Evolutionary conservation across 2,329 filamentous ascomycete genomes (phyloP).

Genomic region (Bipolaris bicolor): DNA sequence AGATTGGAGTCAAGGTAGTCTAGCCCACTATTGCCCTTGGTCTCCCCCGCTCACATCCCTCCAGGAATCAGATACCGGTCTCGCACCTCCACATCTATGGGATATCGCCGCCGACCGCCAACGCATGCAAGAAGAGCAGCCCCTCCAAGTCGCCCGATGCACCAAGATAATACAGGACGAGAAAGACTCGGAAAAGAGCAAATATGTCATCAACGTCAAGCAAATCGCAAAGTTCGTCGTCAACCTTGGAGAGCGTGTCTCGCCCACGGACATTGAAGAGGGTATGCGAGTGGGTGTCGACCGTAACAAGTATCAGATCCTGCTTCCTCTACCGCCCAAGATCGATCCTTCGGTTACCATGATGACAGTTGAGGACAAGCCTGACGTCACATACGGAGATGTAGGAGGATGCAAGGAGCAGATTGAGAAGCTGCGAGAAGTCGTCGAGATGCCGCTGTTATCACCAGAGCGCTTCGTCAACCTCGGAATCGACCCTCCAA

Average conservation of each 20-base stretch:
- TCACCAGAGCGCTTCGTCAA: slow-evolving; percentile 97
- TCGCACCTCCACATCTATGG: slow-evolving; percentile 98
- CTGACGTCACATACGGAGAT: slow-evolving; percentile 97
- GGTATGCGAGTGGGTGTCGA: slow-evolving; percentile 99
- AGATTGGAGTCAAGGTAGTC: slow-evolving; percentile 69
- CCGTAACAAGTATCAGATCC: slow-evolving; percentile 98
- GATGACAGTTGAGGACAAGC: slow-evolving; percentile 99
- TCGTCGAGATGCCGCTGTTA: slow-evolving; percentile 96
- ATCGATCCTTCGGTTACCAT: slow-evolving; percentile 99
- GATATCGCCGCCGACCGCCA: slow-evolving; percentile 97
- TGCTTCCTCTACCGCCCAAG: slow-evolving; percentile 93
- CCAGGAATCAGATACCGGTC: slow-evolving; percentile 96
- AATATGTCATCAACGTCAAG: slow-evolving; percentile 99
- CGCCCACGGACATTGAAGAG: slow-evolving; percentile 98
- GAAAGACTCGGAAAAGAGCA: slow-evolving; percentile 95
- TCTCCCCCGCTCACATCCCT: slow-evolving; percentile 12
- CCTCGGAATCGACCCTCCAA: slow-evolving; percentile 98
- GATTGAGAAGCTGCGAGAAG: slow-evolving; percentile 97
- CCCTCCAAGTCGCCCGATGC: slow-evolving; percentile 94
- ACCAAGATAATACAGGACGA: slow-evolving; percentile 99
- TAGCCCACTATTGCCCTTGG: background rate
- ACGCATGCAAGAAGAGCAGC: slow-evolving; percentile 98
- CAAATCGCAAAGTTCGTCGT: slow-evolving; percentile 99
- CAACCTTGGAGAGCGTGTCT: slow-evolving; percentile 94
- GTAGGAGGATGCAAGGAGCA: slow-evolving; percentile 99